Conservation (phyloP, 306 rosid species). For the Pyrus communis region DNA sequence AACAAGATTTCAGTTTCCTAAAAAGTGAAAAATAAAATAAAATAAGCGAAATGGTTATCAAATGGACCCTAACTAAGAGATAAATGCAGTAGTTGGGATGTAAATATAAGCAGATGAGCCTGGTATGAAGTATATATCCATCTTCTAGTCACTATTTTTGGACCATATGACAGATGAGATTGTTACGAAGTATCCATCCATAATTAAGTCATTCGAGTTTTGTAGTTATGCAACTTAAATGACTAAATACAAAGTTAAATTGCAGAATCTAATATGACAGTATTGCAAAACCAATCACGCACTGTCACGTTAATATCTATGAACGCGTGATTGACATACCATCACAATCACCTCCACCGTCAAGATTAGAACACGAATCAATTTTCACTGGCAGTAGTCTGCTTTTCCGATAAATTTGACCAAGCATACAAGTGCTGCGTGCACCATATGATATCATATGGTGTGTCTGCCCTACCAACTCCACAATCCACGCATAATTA, state of each 20-base stretch:
- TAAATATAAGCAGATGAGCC: background rate
- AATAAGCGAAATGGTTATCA: too few relatives aligned
- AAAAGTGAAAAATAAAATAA: too few relatives aligned
- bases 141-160: background rate
- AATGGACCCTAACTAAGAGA: background rate
- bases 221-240: background rate
- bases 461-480: conserved; percentile 51
- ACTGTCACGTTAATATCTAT: too few relatives aligned
- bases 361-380: background rate
- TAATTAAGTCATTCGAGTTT: background rate
- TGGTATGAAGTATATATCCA: background rate
- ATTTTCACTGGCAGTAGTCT: background rate
- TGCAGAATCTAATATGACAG: background rate
- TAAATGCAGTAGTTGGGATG: background rate
- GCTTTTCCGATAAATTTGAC: conserved; percentile 11
- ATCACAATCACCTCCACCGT: background rate
- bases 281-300: background rate
- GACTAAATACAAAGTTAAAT: background rate
- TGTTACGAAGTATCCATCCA: background rate
- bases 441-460: conserved; percentile 28
- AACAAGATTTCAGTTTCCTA: too few relatives aligned
- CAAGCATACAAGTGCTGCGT: conserved; percentile 42
- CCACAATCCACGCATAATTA: conserved; percentile 74
- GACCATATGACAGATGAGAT: background rate
- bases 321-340: too few relatives aligned